These are phyloP conservation scores for Rhizopus arrhizus DNA, from an alignment of 371 early-diverging fungal species.

Conservation along the genomic window DNA sequence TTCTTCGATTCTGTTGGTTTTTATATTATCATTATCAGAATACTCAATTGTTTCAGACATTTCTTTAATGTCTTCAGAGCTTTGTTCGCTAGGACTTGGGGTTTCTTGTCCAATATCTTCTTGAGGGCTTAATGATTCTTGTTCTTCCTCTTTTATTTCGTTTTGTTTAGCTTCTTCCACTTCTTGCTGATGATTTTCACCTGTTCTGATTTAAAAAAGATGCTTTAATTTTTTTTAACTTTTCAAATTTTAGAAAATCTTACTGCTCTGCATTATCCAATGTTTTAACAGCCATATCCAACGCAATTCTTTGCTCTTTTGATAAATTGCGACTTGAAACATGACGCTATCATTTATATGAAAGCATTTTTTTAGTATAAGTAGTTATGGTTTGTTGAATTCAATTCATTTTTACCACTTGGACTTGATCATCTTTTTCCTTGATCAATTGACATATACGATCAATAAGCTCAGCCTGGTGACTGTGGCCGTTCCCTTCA, in stretches of 20 bases:
- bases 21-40: too few relatives aligned
- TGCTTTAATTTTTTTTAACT: not conserved
- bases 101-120: too few relatives aligned
- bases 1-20: too few relatives aligned
- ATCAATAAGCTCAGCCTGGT: not conserved
- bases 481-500: not conserved
- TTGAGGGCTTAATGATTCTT: too few relatives aligned
- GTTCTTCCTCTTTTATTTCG: too few relatives aligned
- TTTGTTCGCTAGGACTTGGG: too few relatives aligned
- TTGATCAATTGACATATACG: slow-evolving; percentile 11
- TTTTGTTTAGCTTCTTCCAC: not conserved
- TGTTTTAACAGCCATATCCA: slow-evolving; percentile 7
- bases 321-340: slow-evolving; percentile 13
- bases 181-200: not conserved
- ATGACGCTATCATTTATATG: slow-evolving; percentile 11
- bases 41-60: too few relatives aligned
- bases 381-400: too few relatives aligned
- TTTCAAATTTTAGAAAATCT: not conserved
- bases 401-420: slow-evolving; percentile 15
- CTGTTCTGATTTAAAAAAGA: not conserved
- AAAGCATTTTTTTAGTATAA: too few relatives aligned
- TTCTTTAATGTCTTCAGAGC: too few relatives aligned
- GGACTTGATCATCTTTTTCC: not conserved
- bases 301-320: slow-evolving; percentile 16
- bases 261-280: not conserved